Evolutionary conservation across 208 protist species (phyloP).

Genomic region (Acanthamoeba royreba): DNA sequence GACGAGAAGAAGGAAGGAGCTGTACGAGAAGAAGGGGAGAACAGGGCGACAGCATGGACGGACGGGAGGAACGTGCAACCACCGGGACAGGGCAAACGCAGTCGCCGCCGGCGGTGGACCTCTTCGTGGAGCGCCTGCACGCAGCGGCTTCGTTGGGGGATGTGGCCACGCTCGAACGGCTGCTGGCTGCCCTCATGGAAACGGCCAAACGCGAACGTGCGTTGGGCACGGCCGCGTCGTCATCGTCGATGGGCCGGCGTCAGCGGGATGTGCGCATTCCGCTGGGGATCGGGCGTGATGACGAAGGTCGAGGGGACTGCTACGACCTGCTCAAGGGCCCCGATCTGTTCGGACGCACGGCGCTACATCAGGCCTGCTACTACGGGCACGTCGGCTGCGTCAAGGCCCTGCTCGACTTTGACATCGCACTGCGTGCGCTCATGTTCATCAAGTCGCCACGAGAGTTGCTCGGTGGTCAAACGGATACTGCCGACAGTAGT

Average conservation of each 20-base stretch:
- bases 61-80: too few relatives aligned
- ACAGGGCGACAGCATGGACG: too few relatives aligned
- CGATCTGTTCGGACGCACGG: background rate
- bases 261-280: background rate
- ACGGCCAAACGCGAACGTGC: background rate
- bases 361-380: constrained; percentile 11
- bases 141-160: background rate
- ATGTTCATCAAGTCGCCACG: background rate
- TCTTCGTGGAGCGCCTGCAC: background rate
- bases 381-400: background rate
- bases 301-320: constrained; percentile 10
- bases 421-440: background rate
- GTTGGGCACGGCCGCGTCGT: background rate
- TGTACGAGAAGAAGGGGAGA: too few relatives aligned
- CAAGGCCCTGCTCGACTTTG: background rate
- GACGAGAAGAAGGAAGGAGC: too few relatives aligned
- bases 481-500: background rate
- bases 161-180: background rate
- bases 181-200: background rate
- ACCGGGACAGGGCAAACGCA: too few relatives aligned
- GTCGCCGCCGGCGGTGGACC: background rate
- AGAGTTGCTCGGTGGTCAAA: background rate
- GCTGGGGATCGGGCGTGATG: background rate
- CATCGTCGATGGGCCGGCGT: background rate
- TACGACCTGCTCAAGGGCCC: constrained; percentile 4